phyloP scores from a whole-genome alignment of 1,284 basidiomycete species.

The Golubevia pallescens region DNA sequence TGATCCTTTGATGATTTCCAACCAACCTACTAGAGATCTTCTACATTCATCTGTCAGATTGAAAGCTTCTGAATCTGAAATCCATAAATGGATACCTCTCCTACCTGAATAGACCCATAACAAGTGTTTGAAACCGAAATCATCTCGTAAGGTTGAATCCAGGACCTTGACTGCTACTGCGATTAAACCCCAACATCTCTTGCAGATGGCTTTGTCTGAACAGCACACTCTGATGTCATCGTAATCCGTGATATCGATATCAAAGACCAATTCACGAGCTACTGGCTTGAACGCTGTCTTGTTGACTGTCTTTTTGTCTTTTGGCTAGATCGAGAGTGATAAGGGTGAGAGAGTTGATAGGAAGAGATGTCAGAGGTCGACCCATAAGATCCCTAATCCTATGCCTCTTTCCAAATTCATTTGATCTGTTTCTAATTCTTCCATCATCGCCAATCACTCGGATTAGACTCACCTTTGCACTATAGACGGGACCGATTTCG shows the following conservation, averaged over 20 bases:
- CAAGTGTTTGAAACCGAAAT: constrained; percentile 79
- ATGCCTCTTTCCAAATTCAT: too few relatives aligned
- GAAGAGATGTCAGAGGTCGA: too few relatives aligned
- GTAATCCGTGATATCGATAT: constrained; percentile 99
- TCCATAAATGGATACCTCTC: constrained; percentile 97
- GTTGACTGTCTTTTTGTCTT: constrained; percentile 85
- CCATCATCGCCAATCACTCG: not conserved
- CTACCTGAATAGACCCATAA: constrained; percentile 99
- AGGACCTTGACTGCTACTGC: constrained; percentile 88
- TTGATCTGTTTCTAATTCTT: too few relatives aligned
- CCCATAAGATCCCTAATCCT: too few relatives aligned
- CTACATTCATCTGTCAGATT: constrained; percentile 89
- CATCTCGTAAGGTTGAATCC: constrained; percentile 76
- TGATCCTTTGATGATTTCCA: constrained; percentile 81
- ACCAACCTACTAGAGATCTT: constrained; percentile 80
- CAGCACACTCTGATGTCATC: constrained; percentile 95
- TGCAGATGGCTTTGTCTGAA: constrained; percentile 87
- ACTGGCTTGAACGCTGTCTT: constrained; percentile 78
- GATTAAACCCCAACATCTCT: constrained; percentile 93
- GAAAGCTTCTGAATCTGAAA: constrained; percentile 87
- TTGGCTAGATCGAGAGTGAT: constrained; percentile 70
- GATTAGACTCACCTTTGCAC: constrained; percentile 73
- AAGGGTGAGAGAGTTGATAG: too few relatives aligned
- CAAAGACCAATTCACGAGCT: constrained; percentile 93
- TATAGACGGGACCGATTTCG: constrained; percentile 95